Evolutionary conservation across 208 protist genomes (phyloP), one percentile per base, ranked within the genome.

Genomic region (Leishmania amazonensis): DNA sequence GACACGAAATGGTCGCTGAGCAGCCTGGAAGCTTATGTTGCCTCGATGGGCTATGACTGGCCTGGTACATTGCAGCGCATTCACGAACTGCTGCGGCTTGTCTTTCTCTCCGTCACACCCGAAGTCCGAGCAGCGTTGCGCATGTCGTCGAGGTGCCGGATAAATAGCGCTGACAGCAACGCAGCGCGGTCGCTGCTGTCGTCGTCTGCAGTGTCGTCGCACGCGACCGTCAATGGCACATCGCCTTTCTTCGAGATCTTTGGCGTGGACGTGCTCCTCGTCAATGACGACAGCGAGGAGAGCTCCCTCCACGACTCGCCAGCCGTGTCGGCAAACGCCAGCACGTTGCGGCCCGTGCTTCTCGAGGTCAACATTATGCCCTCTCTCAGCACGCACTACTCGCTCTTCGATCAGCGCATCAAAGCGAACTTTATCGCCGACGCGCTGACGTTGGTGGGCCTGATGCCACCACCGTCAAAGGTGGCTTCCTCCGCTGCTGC

Each of bases 351-450:
- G 67, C 94, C 94, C 3, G 83, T 96, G 38, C 60, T 98, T 17
- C 86, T 98, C 86, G 93, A 98, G 84, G 89, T 97, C 17, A 98
- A 98, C 78, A 93, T 95, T 54, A 96, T 97, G 90, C 95, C 95
- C 4, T 95, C 94, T 5, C 88, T 98, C 57, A 94, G 90, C 81
- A 95, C 93, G 9, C 89, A 96, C 79, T 96, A 94, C 83, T 94
- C 90, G 15, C 64, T 83, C 42, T 80, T 98, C 1, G 95, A 98
- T 67, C 91, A 97, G 76, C 89, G 90, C 75, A 82, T 98, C 68
- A 98, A 98, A 80, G 87, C 83, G 5, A 94, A 92, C 67, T 86
- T 98, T 71, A 85, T 98, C 57, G 90, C 95, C 19, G 91, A 96
- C 62, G 81, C 88, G 19, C 85, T 98, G 58, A 96, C 89, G n/a